These are phyloP conservation scores for Anastatica hierochuntica DNA, from an alignment of 345 rosid genomes.

Conservation along the genomic window DNA sequence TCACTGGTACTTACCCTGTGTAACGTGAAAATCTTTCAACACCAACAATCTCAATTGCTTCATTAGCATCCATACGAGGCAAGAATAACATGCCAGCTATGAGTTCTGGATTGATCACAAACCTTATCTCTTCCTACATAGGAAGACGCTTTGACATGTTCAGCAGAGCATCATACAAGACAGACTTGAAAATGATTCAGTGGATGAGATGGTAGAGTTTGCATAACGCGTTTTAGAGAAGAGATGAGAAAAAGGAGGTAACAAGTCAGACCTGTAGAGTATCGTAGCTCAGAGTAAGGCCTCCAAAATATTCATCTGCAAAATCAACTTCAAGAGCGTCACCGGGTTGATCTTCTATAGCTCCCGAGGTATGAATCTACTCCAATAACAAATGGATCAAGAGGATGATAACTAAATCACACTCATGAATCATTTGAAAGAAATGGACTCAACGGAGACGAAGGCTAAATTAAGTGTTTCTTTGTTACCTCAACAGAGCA, in stretches of 20 bases:
- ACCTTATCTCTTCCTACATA: slow-evolving; percentile 82
- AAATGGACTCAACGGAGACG: too few relatives aligned
- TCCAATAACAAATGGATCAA: background rate
- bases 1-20: slow-evolving; percentile 44
- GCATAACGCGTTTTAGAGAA: too few relatives aligned
- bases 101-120: slow-evolving; percentile 82
- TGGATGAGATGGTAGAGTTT: too few relatives aligned
- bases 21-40: slow-evolving; percentile 67
- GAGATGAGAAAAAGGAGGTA: background rate
- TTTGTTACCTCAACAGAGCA: slow-evolving; percentile 57
- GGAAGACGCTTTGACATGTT: background rate
- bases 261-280: slow-evolving; percentile 56
- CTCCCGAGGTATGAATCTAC: slow-evolving; percentile 51
- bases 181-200: background rate
- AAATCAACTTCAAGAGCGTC: slow-evolving; percentile 78
- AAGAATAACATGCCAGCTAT: slow-evolving; percentile 84
- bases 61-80: slow-evolving; percentile 77
- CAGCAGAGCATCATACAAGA: background rate
- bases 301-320: slow-evolving; percentile 80
- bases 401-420: background rate
- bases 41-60: slow-evolving; percentile 82
- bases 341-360: slow-evolving; percentile 58
- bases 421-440: too few relatives aligned
- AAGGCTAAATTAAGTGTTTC: background rate
- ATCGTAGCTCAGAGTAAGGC: slow-evolving; percentile 65